Evolutionary conservation across 148 eudicot species (phyloP).

Genomic region (Limonium bicolor): DNA sequence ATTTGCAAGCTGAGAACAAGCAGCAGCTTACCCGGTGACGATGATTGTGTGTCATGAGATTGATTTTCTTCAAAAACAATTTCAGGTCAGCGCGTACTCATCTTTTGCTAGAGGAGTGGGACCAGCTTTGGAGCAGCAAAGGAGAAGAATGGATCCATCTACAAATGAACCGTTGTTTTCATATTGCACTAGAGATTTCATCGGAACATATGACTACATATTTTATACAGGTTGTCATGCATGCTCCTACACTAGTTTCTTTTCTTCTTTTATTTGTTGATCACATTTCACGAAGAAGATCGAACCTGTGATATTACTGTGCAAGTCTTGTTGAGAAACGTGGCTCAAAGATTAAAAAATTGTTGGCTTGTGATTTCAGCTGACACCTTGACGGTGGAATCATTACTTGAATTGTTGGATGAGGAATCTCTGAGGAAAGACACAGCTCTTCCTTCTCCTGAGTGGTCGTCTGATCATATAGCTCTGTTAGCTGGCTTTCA

Average conservation of each 20-base stretch:
- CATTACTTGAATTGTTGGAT: constrained; percentile 73
- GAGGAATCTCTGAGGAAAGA: constrained; percentile 57
- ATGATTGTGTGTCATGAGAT: background rate
- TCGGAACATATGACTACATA: constrained; percentile 74
- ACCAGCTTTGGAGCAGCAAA: constrained; percentile 37
- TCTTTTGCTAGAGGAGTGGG: constrained; percentile 48
- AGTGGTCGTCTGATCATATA: constrained; percentile 87
- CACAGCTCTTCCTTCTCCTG: constrained; percentile 81
- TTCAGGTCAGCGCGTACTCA: constrained; percentile 62
- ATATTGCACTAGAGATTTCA: constrained; percentile 41
- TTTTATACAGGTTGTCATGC: constrained; percentile 52
- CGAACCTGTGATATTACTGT: background rate
- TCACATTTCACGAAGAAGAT: background rate
- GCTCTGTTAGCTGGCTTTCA: constrained; percentile 90
- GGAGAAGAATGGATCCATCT: constrained; percentile 49
- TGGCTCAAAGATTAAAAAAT: too few species aligned
- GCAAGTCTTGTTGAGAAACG: background rate
- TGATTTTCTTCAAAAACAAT: background rate
- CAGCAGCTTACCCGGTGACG: too few species aligned
- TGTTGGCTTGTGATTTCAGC: constrained; percentile 42
- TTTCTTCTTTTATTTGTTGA: background rate
- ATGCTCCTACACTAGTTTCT: background rate
- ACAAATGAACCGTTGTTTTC: constrained; percentile 63
- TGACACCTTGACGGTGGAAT: constrained; percentile 62
- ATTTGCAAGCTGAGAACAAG: too few species aligned